Evolutionary conservation across 345 rosid species (phyloP).

Genomic region (Aquilaria yunnanensis): DNA sequence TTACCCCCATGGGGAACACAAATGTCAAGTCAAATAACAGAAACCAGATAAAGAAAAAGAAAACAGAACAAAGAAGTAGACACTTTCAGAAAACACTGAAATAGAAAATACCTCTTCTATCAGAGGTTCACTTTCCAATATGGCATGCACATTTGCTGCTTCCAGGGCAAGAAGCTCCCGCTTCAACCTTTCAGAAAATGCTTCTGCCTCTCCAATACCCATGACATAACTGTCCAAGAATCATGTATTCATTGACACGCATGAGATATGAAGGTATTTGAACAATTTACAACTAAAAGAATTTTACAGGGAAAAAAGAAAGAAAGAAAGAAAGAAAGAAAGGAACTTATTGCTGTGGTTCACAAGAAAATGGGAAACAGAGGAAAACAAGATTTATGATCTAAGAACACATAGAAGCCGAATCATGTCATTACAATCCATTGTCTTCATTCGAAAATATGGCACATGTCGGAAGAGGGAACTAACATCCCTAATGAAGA

Average conservation of each 20-base stretch:
- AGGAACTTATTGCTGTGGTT: not conserved
- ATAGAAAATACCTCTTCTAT: conserved; percentile 65
- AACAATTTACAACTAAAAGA: not conserved
- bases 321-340: not conserved
- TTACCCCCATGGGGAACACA: too few species aligned
- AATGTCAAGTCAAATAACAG: too few species aligned
- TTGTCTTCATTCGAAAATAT: not conserved
- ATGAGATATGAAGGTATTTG: not conserved
- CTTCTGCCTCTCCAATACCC: conserved; percentile 99
- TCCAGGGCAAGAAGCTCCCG: conserved; percentile 97
- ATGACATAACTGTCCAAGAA: conserved; percentile 72
- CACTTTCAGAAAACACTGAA: too few species aligned
- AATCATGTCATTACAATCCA: not conserved
- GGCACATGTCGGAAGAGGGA: not conserved
- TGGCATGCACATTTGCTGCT: conserved; percentile 99
- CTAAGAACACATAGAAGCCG: not conserved
- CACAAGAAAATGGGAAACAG: conserved; percentile 2
- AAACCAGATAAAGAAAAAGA: not conserved
- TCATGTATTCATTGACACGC: conserved; percentile 9
- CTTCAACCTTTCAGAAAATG: conserved; percentile 95
- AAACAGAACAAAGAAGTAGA: not conserved
- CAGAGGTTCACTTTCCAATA: conserved; percentile 92
- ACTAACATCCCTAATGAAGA: too few species aligned
- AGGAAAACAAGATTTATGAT: not conserved
- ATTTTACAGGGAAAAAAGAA: not conserved